These are phyloP conservation scores for Cercospora beticola DNA, from an alignment of 2,329 filamentous ascomycete species.

Conservation along the genomic window DNA sequence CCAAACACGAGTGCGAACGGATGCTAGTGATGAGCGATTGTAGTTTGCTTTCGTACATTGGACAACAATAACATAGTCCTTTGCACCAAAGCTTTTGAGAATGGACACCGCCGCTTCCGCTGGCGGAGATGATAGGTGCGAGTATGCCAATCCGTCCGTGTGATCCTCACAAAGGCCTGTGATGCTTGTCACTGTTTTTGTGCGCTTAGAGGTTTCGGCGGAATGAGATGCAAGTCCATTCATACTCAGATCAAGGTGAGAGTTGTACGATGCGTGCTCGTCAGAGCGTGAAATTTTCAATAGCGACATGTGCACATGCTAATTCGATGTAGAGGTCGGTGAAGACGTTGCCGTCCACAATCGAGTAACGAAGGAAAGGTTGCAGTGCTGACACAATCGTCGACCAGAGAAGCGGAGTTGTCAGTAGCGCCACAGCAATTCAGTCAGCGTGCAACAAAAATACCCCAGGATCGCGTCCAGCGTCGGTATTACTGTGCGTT, in stretches of 20 bases:
- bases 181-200: neutral
- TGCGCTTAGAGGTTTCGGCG: neutral
- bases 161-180: neutral
- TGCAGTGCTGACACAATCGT: neutral
- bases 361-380: neutral
- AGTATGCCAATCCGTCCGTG: neutral
- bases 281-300: neutral
- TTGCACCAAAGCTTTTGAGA: neutral
- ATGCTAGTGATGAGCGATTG: too few species aligned
- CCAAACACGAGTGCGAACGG: neutral
- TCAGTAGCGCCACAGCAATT: neutral
- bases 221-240: neutral
- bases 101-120: neutral
- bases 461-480: neutral
- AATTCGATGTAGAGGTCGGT: neutral
- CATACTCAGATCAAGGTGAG: neutral
- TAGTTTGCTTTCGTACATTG: neutral
- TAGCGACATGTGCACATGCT: neutral
- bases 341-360: neutral
- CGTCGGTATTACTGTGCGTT: neutral
- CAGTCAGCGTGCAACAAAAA: neutral
- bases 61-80: neutral
- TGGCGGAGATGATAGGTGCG: neutral
- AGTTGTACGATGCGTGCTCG: too few species aligned
- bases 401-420: neutral